phyloP scores from a whole-genome alignment of 2,329 filamentous ascomycete species.

The Hymenoscyphus repandus region DNA sequence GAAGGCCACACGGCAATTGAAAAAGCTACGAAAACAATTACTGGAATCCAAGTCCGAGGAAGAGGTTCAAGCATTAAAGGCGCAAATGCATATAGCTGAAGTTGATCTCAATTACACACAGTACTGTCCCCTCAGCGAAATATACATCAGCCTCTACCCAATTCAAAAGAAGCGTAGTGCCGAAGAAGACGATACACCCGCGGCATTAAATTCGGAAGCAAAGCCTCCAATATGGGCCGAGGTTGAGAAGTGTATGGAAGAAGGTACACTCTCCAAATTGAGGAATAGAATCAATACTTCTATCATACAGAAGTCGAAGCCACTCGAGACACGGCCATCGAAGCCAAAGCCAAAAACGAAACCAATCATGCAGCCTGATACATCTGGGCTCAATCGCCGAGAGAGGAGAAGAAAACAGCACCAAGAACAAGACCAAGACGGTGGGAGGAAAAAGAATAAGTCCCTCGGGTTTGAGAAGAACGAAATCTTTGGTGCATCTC shows the following conservation, averaged over 20 bases:
- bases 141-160: conserved; percentile 62
- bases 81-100: conserved; percentile 61
- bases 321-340: conserved; percentile 14
- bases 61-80: conserved; percentile 46
- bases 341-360: conserved; percentile 17
- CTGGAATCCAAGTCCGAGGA: conserved; percentile 44
- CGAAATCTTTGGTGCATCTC: conserved; percentile 25
- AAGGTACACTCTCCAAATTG: conserved; percentile 38
- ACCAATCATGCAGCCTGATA: conserved; percentile 17
- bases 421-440: conserved; percentile 13
- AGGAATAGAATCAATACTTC: conserved; percentile 21
- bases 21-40: conserved; percentile 57
- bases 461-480: conserved; percentile 26
- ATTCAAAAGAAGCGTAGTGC: conserved; percentile 34
- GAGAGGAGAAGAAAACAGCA: conserved; percentile 25
- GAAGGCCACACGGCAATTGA: conserved; percentile 63
- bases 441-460: conserved; percentile 23
- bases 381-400: conserved; percentile 27
- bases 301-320: conserved; percentile 11
- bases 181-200: conserved; percentile 27
- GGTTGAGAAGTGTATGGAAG: conserved; percentile 59
- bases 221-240: conserved; percentile 59
- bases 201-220: conserved; percentile 26
- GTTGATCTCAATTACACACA: conserved; percentile 72
- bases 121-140: conserved; percentile 65